Evolutionary conservation across 805 yeast species (phyloP).

Genomic region (Myxozyma monticola): DNA sequence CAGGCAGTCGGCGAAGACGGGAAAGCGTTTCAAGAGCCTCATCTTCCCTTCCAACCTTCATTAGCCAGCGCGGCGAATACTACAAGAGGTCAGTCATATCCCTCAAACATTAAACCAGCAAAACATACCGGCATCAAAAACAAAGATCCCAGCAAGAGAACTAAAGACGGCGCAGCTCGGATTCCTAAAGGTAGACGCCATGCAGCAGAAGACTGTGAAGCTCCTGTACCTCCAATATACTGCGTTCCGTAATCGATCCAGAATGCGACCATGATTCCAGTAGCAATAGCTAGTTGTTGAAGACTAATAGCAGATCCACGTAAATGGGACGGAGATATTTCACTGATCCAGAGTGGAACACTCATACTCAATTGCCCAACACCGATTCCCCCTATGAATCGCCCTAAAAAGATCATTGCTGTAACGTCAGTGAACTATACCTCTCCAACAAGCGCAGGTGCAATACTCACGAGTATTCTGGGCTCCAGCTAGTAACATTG

Average conservation of each 20-base stretch:
- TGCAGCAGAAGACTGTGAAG: slow-evolving; percentile 35
- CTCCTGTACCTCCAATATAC: slow-evolving; percentile 42
- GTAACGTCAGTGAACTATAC: no score
- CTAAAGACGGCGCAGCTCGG: slow-evolving; percentile 51
- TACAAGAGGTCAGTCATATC: slow-evolving; percentile 44
- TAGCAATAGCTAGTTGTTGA: slow-evolving; percentile 37
- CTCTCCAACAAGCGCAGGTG: no score
- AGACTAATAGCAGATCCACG: slow-evolving; percentile 34
- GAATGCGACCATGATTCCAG: slow-evolving; percentile 39
- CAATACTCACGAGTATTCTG: slow-evolving; percentile 6
- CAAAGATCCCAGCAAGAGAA: slow-evolving; percentile 44
- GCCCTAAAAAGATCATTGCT: slow-evolving; percentile 47
- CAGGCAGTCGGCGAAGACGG: slow-evolving; percentile 12
- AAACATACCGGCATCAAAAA: slow-evolving; percentile 45
- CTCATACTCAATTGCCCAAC: slow-evolving; percentile 54
- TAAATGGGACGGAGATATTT: slow-evolving; percentile 33
- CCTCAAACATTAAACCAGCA: slow-evolving; percentile 39
- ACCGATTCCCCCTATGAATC: slow-evolving; percentile 55
- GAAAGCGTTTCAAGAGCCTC: slow-evolving; percentile 51
- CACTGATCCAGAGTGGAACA: slow-evolving; percentile 44
- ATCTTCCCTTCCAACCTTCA: slow-evolving; percentile 56
- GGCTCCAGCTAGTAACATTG: slow-evolving; percentile 25
- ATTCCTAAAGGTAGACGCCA: slow-evolving; percentile 52
- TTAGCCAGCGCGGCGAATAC: slow-evolving; percentile 66
- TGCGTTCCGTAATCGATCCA: slow-evolving; percentile 47